Percentiles rank a stretch among this genome's conserved stretches.
Evolutionary conservation across 176 grass and related monocot genomes (phyloP).

Genomic region (Lolium perenne): DNA sequence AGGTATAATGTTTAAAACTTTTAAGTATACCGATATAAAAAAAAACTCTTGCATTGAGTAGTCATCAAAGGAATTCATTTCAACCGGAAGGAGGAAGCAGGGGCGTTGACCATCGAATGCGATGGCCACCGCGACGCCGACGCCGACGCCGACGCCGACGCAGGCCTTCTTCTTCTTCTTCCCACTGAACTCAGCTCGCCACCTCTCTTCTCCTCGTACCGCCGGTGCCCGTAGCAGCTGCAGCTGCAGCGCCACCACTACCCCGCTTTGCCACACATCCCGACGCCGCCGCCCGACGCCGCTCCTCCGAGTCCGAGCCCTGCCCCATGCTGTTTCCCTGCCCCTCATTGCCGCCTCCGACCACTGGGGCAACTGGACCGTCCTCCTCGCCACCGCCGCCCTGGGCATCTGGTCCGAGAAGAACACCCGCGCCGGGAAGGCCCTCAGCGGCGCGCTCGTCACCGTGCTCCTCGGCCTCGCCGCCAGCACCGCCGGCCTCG

Average conservation of each 20-base stretch:
- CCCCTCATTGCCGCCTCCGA: constrained; percentile 65
- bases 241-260: too few species aligned
- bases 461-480: constrained; percentile 68
- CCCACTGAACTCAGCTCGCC: not conserved
- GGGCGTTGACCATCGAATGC: not conserved
- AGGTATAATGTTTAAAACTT: too few species aligned
- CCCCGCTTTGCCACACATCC: too few species aligned
- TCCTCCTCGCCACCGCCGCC: constrained; percentile 61
- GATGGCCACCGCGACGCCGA: not conserved
- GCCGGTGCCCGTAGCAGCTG: too few species aligned
- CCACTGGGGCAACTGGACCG: constrained; percentile 85
- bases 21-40: too few species aligned
- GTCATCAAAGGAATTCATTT: too few species aligned
- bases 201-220: not conserved
- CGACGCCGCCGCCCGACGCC: not conserved
- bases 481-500: constrained; percentile 63
- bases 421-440: constrained; percentile 58
- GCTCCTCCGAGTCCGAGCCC: not conserved
- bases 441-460: constrained; percentile 70
- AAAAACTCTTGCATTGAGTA: too few species aligned
- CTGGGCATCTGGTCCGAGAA: constrained; percentile 73
- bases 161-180: not conserved
- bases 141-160: not conserved
- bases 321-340: not conserved
- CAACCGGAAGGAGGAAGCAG: too few species aligned